A percentile compares a stretch with the other conserved stretches of the same genome.
These are phyloP conservation scores for Schizophyllum commune DNA, from an alignment of 1,284 basidiomycete genomes.

Conservation along the genomic window DNA sequence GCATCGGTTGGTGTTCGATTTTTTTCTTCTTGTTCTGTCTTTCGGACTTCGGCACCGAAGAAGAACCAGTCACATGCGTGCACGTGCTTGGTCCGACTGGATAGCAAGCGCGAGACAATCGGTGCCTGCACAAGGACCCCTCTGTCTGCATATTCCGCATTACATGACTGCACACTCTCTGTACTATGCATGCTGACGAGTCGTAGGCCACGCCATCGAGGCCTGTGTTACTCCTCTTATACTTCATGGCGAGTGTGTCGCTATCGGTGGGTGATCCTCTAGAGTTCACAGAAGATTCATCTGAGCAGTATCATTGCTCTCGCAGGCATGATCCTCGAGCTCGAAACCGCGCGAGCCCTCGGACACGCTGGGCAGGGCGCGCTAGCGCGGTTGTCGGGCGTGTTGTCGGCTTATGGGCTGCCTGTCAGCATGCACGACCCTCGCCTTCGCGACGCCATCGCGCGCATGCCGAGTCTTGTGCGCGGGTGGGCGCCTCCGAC, in stretches of 20 bases:
- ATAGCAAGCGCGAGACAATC: too few relatives aligned
- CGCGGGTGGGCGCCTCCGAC: slow-evolving; percentile 40
- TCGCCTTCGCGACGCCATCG: slow-evolving; percentile 63
- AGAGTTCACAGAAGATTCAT: too few relatives aligned
- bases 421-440: slow-evolving; percentile 78
- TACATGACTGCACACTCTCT: too few relatives aligned
- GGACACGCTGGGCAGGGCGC: slow-evolving; percentile 84
- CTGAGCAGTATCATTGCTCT: too few relatives aligned
- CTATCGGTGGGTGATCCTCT: too few relatives aligned
- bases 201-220: slow-evolving; percentile 83
- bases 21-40: too few relatives aligned
- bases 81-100: too few relatives aligned
- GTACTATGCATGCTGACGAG: too few relatives aligned
- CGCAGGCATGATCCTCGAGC: slow-evolving; percentile 80
- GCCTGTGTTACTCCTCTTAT: slow-evolving; percentile 87
- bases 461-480: slow-evolving; percentile 33
- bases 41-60: too few relatives aligned
- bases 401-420: slow-evolving; percentile 81
- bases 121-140: too few relatives aligned
- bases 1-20: slow-evolving; percentile 36
- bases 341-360: slow-evolving; percentile 82
- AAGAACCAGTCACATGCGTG: too few relatives aligned
- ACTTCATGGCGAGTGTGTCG: slow-evolving; percentile 91
- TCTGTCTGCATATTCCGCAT: too few relatives aligned
- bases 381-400: slow-evolving; percentile 79